Evolutionary conservation across 495 filamentous ascomycete genomes (phyloP).

Genomic region (Hyaloscypha finlandica): DNA sequence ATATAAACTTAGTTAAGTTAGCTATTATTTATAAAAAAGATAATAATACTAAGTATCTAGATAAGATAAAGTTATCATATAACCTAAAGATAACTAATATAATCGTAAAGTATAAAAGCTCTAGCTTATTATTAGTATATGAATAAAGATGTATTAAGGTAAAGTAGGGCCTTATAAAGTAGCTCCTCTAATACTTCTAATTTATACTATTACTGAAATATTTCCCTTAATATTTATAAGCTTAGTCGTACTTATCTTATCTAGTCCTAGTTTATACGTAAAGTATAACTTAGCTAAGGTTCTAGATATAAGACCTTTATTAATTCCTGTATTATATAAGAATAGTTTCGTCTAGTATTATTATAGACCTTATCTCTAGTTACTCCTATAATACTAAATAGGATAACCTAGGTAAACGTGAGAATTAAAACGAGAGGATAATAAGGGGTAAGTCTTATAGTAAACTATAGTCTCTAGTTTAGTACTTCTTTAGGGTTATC

Average conservation of each 20-base stretch:
- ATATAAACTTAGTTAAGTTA: slow-evolving; percentile 65
- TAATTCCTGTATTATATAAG: slow-evolving; percentile 39
- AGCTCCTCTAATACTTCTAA: slow-evolving; percentile 67
- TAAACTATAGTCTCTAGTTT: slow-evolving; percentile 61
- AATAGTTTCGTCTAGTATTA: too few relatives aligned
- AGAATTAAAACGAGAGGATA: not conserved
- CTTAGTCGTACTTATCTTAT: slow-evolving; percentile 51
- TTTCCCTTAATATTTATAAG: slow-evolving; percentile 67
- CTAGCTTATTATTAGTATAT: slow-evolving; percentile 20
- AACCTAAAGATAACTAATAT: slow-evolving; percentile 64
- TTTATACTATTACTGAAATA: slow-evolving; percentile 72
- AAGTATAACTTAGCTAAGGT: slow-evolving; percentile 66
- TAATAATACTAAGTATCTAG: slow-evolving; percentile 67
- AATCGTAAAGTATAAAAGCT: slow-evolving; percentile 68
- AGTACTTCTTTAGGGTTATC: slow-evolving; percentile 60
- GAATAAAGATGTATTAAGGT: not conserved
- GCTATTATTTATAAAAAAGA: slow-evolving; percentile 65
- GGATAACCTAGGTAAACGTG: not conserved
- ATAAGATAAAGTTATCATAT: slow-evolving; percentile 64
- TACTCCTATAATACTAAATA: slow-evolving; percentile 46
- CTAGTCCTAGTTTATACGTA: slow-evolving; percentile 58
- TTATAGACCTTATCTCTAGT: slow-evolving; percentile 46
- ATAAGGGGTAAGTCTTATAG: slow-evolving; percentile 34
- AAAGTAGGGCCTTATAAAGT: slow-evolving; percentile 48
- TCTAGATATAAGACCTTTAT: slow-evolving; percentile 69